These are phyloP conservation scores for Tagetes patula DNA, from an alignment of 129 eudicot species.

Conservation along the genomic window DNA sequence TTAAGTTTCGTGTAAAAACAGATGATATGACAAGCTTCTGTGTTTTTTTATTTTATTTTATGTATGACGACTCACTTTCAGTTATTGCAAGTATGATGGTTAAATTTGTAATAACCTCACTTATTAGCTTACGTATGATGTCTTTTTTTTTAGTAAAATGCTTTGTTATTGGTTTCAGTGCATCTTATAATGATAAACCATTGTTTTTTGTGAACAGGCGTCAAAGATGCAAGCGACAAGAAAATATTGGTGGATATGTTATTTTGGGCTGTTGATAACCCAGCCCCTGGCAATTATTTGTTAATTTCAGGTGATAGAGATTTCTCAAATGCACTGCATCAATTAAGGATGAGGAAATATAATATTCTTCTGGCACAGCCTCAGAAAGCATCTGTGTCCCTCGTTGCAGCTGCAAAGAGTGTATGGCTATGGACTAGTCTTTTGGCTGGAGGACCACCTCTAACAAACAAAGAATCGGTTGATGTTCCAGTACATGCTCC, in stretches of 20 bases:
- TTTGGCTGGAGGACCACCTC: conserved; percentile 71
- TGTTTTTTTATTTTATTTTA: too few relatives aligned
- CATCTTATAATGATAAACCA: not conserved
- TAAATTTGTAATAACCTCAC: too few relatives aligned
- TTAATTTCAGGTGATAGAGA: conserved; percentile 95
- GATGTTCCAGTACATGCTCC: conserved; percentile 37
- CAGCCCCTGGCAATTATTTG: conserved; percentile 86
- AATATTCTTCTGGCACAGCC: conserved; percentile 98
- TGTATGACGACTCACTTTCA: too few relatives aligned
- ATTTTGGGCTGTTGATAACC: conserved; percentile 99
- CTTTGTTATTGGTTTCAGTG: too few relatives aligned
- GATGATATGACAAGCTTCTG: too few relatives aligned
- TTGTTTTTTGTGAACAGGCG: conserved; percentile 49
- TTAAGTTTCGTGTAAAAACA: too few relatives aligned
- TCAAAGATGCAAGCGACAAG: conserved; percentile 94
- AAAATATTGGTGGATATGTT: conserved; percentile 96
- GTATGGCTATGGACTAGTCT: conserved; percentile 97
- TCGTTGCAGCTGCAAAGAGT: conserved; percentile 86
- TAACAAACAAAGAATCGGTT: conserved; percentile 43
- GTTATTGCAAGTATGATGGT: too few relatives aligned
- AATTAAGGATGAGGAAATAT: conserved; percentile 88
- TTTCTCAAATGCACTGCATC: conserved; percentile 94
- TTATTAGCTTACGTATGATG: too few relatives aligned
- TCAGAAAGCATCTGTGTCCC: conserved; percentile 69
- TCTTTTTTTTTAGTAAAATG: not conserved